Evolutionary conservation across 2,329 filamentous ascomycete genomes (phyloP).

Genomic region (Venturia pyrina): DNA sequence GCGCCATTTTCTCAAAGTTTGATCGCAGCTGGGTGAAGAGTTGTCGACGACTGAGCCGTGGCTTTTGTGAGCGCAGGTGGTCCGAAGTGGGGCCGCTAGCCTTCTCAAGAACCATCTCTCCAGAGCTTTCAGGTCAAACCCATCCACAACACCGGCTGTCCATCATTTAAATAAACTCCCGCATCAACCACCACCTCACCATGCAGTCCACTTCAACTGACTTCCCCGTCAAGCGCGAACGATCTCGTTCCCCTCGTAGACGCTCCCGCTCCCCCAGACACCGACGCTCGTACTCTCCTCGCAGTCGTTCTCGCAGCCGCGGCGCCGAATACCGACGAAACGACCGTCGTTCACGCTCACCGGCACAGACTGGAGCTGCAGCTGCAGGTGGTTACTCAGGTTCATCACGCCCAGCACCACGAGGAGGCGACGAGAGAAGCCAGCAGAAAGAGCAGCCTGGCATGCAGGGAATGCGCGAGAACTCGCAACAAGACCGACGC

Average conservation of each 20-base stretch:
- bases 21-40: not conserved
- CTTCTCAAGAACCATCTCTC: not conserved
- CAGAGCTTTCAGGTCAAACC: not conserved
- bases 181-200: not conserved
- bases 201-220: constrained; percentile 4
- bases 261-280: constrained; percentile 51
- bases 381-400: constrained; percentile 60
- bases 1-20: not conserved
- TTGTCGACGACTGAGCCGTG: not conserved
- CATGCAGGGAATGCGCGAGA: constrained; percentile 90
- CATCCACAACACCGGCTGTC: not conserved
- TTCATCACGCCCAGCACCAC: constrained; percentile 29
- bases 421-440: constrained; percentile 71
- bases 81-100: not conserved
- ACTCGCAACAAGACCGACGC: constrained; percentile 95
- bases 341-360: constrained; percentile 59
- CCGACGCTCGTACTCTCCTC: constrained; percentile 50
- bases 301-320: constrained; percentile 71
- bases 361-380: constrained; percentile 53
- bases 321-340: constrained; percentile 33
- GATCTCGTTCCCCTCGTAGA: constrained; percentile 39
- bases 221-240: constrained; percentile 11
- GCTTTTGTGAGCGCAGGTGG: not conserved
- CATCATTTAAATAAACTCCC: not conserved
- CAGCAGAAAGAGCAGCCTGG: constrained; percentile 75